Conservation (phyloP, 1,284 basidiomycete genomes). For the Agroathelia rolfsii region DNA sequence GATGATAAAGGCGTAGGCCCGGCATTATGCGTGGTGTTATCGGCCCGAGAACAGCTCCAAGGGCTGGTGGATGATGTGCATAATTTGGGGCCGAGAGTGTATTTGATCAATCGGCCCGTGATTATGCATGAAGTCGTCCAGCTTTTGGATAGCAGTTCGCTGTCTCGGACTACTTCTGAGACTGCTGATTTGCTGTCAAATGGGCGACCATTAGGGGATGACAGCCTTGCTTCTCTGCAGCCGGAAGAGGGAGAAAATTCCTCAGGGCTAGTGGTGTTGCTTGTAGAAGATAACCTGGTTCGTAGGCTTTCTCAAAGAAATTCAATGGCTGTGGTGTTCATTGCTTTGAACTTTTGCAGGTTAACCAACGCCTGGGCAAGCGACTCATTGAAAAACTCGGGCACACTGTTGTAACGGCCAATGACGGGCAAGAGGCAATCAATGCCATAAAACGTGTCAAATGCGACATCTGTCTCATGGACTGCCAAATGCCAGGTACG, state of each 20-base stretch:
- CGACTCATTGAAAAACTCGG: constrained; percentile 20
- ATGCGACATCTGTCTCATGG: constrained; percentile 21
- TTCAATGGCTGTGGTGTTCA: background rate
- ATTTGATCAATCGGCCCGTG: constrained; percentile 20
- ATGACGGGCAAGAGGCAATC: constrained; percentile 19
- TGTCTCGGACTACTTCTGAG: no score
- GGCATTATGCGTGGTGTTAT: background rate
- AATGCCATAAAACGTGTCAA: constrained; percentile 11
- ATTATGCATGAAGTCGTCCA: constrained; percentile 16
- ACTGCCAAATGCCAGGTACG: constrained; percentile 20
- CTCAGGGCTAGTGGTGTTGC: constrained; percentile 11
- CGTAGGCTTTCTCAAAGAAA: background rate
- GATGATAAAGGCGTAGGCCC: no score
- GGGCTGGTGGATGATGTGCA: background rate
- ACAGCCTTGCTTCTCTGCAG: no score
- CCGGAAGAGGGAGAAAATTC: constrained; percentile 9
- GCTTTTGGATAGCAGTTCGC: constrained; percentile 15
- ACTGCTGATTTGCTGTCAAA: no score
- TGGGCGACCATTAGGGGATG: no score
- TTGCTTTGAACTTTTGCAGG: constrained; percentile 8
- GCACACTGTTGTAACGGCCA: constrained; percentile 18
- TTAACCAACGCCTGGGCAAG: constrained; percentile 20
- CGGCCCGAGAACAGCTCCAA: background rate
- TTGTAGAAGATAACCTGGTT: constrained; percentile 21
- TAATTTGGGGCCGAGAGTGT: constrained; percentile 14